Percentiles rank a stretch among this genome's conserved stretches.
phyloP scores from a whole-genome alignment of 768 basidiomycete species.

The Clathrus columnatus region DNA sequence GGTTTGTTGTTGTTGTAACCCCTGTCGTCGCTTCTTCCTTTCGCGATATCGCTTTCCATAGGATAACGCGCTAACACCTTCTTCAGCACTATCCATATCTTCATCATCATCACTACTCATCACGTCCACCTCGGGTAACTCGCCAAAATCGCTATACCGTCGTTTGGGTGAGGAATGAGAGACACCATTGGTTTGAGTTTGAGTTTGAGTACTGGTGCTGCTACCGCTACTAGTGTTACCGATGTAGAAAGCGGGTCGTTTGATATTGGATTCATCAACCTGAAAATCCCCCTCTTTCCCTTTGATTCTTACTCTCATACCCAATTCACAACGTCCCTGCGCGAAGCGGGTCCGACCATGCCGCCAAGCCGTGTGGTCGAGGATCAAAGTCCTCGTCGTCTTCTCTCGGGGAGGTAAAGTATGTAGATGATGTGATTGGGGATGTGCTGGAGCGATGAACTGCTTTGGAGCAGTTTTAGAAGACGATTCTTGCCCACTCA shows the following conservation, averaged over 20 bases:
- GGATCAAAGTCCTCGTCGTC: constrained; percentile 79
- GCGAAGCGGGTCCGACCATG: constrained; percentile 74
- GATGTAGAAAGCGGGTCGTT: constrained; percentile 33
- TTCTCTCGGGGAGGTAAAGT: constrained; percentile 83
- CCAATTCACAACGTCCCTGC: constrained; percentile 77
- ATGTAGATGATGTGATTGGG: constrained; percentile 82
- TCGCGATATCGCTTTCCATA: constrained; percentile 3
- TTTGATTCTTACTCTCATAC: constrained; percentile 63
- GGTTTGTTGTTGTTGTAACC: not conserved
- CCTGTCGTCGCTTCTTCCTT: not conserved
- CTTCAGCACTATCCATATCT: constrained; percentile 9
- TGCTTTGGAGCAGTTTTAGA: not conserved
- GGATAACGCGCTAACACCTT: constrained; percentile 6
- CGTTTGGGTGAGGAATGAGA: not conserved
- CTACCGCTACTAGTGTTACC: constrained; percentile 19
- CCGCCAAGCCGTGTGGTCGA: constrained; percentile 83
- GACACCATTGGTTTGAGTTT: constrained; percentile 34
- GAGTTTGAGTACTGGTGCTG: constrained; percentile 27
- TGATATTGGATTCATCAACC: constrained; percentile 57
- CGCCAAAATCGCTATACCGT: constrained; percentile 5
- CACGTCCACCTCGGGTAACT: constrained; percentile 7
- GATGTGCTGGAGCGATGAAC: constrained; percentile 59
- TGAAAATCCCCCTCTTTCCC: constrained; percentile 73
- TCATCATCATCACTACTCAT: constrained; percentile 10
- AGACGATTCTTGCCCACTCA: not conserved